These are phyloP conservation scores for Phytophthora kernoviae DNA, from an alignment of 352 stramenopile genomes.

Conservation along the genomic window DNA sequence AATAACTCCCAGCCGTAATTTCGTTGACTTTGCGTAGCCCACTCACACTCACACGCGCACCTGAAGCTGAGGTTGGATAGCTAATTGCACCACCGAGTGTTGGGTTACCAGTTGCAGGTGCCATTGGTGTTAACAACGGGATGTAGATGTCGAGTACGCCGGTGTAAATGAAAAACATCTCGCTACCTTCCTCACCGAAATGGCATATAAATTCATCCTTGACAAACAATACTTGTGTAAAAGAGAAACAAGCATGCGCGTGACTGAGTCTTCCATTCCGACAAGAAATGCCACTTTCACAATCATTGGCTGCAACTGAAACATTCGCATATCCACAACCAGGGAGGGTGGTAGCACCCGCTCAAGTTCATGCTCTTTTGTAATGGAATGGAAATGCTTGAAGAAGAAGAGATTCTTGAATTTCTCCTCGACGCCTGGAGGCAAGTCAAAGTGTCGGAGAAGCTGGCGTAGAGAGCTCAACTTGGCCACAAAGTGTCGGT, in stretches of 20 bases:
- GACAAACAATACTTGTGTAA: constrained; percentile 60
- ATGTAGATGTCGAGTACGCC: constrained; percentile 64
- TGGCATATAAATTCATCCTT: constrained; percentile 65
- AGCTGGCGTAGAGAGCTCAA: constrained; percentile 59
- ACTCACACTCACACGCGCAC: constrained; percentile 16
- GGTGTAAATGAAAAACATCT: constrained; percentile 78
- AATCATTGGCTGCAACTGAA: constrained; percentile 70
- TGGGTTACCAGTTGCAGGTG: background rate
- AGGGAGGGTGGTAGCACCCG: constrained; percentile 59
- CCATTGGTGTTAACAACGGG: constrained; percentile 13
- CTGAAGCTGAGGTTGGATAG: constrained; percentile 11
- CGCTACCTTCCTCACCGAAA: constrained; percentile 58
- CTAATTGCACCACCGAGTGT: background rate
- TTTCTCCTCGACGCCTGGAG: constrained; percentile 46
- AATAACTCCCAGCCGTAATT: constrained; percentile 63
- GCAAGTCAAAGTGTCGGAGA: constrained; percentile 55
- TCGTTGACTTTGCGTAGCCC: constrained; percentile 59
- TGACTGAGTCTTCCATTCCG: constrained; percentile 57
- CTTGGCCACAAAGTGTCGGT: constrained; percentile 62
- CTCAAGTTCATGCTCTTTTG: constrained; percentile 63
- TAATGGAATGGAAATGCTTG: constrained; percentile 72
- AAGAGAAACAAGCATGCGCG: constrained; percentile 58
- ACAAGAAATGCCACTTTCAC: constrained; percentile 73
- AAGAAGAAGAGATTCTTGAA: constrained; percentile 76
- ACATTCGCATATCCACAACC: constrained; percentile 66